Evolutionary conservation across 768 basidiomycete genomes (phyloP).

Genomic region (Flagelloscypha sp.): DNA sequence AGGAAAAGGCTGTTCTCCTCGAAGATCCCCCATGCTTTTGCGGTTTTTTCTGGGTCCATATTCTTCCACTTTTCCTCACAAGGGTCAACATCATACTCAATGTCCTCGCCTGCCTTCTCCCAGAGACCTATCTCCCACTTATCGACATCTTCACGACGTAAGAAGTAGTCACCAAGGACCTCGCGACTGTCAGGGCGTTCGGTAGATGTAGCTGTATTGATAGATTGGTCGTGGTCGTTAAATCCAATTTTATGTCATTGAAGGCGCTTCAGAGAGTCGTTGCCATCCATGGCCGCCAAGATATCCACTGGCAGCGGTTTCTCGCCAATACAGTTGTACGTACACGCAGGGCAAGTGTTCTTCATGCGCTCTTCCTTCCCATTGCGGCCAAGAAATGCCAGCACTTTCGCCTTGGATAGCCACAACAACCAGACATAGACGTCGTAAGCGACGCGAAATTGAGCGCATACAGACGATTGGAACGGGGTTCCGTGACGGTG

Average conservation of each 20-base stretch:
- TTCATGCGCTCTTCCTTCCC: conserved; percentile 16
- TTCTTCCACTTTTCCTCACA: conserved; percentile 19
- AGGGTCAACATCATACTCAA: conserved; percentile 7
- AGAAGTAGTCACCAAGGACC: conserved; percentile 12
- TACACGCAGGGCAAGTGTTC: conserved; percentile 20
- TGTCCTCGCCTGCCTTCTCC: conserved; percentile 7
- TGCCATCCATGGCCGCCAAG: conserved; percentile 19
- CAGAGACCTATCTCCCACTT: no score
- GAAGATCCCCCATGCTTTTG: conserved; percentile 18
- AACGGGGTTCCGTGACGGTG: conserved; percentile 19
- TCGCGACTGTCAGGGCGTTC: conserved; percentile 10
- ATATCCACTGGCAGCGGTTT: conserved; percentile 10
- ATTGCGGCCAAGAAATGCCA: conserved; percentile 15
- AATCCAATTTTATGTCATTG: conserved; percentile 1
- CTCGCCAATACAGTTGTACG: conserved; percentile 18
- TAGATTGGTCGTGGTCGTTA: conserved; percentile 3
- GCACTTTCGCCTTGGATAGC: conserved; percentile 9
- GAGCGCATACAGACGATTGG: conserved; percentile 9
- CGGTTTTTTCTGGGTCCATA: conserved; percentile 12
- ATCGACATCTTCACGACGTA: conserved; percentile 15
- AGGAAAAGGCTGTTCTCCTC: conserved; percentile 20
- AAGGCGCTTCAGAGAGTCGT: conserved; percentile 20
- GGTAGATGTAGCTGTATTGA: not conserved
- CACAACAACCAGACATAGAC: conserved; percentile 14
- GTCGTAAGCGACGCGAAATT: conserved; percentile 20